Base-by-base conservation (phyloP, 1,284 basidiomycete species). In the Moesziomyces sp. region DNA sequence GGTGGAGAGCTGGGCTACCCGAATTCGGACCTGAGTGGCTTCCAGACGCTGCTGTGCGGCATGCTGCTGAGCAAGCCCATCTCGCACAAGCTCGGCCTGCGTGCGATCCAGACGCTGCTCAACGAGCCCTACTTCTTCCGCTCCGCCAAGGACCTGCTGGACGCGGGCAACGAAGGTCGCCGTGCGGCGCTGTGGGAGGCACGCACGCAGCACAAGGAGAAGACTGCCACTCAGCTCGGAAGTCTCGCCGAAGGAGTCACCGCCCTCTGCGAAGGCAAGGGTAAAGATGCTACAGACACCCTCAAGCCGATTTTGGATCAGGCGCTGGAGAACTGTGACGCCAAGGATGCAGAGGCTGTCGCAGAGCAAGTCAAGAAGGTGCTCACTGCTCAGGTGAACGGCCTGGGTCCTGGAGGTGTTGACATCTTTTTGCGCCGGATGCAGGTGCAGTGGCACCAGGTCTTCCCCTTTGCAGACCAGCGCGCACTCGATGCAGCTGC, bases 191-290 rank as follows among this genome's bases (percentile, higher is more conserved):
- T 78, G 2, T 78, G 73, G 73, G 66, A 73, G 44, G 76, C 76
- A 2, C 49, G 74, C 13, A 78, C 76, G 3, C 76, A 76, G 57
- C 76, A 78, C 30, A 78, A 78, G 42, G 76, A 76, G 43, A 78
- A 78, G 59, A 74, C 74, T 0, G 74, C 76, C 16, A 62, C 58
- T 11, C 76, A 78, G 58, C 52, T 78, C 3, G 76, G 74, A 0
- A 58, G 47, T 11, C 58, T 78, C n/a, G 69, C 74, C 5, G 51
- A 73, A 38, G 76, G 74, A 1, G 51, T 76, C 16, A 24, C 49
- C 1, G 19, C 42, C 18, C 46, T 76, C 9, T 65, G 68, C 30
- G 50, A 58, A 1, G 64, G 44, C 3, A 52, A 55, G 1, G 44
- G 44, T 1, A 45, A 46, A 5, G 58, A 62, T 8, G 54, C 56